Base-by-base conservation (phyloP, 352 stramenopile genomes). In the Sclerospora graminicola region DNA sequence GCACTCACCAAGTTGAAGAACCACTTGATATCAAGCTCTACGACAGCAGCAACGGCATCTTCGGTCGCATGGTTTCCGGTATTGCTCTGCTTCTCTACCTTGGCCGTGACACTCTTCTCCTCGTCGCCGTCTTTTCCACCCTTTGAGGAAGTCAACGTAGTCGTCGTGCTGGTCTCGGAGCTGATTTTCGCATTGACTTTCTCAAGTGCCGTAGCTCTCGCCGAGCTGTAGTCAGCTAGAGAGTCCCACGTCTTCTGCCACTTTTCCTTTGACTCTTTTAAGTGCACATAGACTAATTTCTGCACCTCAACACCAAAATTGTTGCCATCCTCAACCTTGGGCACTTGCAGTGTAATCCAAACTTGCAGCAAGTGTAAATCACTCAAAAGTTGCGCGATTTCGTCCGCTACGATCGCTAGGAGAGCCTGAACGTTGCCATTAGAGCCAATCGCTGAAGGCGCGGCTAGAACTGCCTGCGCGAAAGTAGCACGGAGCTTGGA, bases 231-330 rank as follows among this genome's bases (percentile, higher is more conserved):
- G 48, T 91, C 79, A 1, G 63, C 52, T 36, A 91, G 59, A 35
- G 60, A 39, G 49, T 91, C 79, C 71, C 71, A 89, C 23, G 64
- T 60, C 60, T 91, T 89, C 56, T 89, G 77, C 53, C 76, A 82
- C 48, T 65, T 69, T 10, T 78, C 71, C 21, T 60, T 37, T 26
- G 62, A 66, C 44, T 84, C 69, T 44, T 83, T 89, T 5, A 91
- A 38, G 42, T 84, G 66, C 54, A 78, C 56, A 56, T 58, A 73
- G 23, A 77, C 72, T 42, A 75, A 69, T 55, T 85, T 84, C 53
- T 91, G 79, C 58, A 91, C 79, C 49, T 91, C 79, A 32, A 91
- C 79, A 45, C 79, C 79, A 63, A 91, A 91, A 58, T 91, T 91
- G 64, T 91, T 91, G 56, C 79, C 79, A 51, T 91, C 79, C 24